Evolutionary conservation across 2,329 filamentous ascomycete genomes (phyloP).

Genomic region (Metarhizium album): DNA sequence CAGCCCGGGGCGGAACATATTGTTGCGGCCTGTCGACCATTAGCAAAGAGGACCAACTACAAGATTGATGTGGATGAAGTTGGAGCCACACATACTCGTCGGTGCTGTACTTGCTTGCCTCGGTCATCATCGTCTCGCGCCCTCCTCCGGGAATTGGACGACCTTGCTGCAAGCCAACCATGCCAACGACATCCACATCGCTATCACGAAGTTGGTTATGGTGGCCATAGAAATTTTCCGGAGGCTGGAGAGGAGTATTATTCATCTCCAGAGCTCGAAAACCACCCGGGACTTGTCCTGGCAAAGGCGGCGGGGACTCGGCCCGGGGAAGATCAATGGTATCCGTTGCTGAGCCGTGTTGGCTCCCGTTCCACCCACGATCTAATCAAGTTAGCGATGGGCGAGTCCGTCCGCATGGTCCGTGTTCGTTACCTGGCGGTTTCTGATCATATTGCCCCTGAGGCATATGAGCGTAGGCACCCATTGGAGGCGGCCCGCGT

Average conservation of each 20-base stretch:
- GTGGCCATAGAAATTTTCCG: conserved; percentile 32
- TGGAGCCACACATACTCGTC: conserved; percentile 46
- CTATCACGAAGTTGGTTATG: conserved; percentile 46
- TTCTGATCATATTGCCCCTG: conserved; percentile 26
- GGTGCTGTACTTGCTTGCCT: conserved; percentile 61
- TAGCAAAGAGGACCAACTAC: background rate
- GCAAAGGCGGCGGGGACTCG: conserved; percentile 53
- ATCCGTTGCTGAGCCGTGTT: conserved; percentile 21
- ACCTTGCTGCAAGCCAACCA: conserved; percentile 60
- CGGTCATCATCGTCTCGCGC: conserved; percentile 46
- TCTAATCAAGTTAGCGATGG: conserved; percentile 1
- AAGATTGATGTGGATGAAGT: background rate
- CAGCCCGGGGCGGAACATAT: conserved; percentile 45
- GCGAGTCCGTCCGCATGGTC: conserved; percentile 22
- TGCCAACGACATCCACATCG: conserved; percentile 61
- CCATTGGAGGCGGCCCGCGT: conserved; percentile 21
- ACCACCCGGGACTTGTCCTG: conserved; percentile 32
- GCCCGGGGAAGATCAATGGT: conserved; percentile 43
- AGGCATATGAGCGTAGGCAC: conserved; percentile 24
- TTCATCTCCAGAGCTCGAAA: conserved; percentile 76
- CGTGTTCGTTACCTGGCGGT: conserved; percentile 12
- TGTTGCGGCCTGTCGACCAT: conserved; percentile 20
- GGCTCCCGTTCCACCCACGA: conserved; percentile 4
- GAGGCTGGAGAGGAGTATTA: conserved; percentile 39
- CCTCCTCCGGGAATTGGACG: conserved; percentile 16